phyloP scores from a whole-genome alignment of 2,329 filamentous ascomycete genomes.

The Biscogniauxia mediterranea region DNA sequence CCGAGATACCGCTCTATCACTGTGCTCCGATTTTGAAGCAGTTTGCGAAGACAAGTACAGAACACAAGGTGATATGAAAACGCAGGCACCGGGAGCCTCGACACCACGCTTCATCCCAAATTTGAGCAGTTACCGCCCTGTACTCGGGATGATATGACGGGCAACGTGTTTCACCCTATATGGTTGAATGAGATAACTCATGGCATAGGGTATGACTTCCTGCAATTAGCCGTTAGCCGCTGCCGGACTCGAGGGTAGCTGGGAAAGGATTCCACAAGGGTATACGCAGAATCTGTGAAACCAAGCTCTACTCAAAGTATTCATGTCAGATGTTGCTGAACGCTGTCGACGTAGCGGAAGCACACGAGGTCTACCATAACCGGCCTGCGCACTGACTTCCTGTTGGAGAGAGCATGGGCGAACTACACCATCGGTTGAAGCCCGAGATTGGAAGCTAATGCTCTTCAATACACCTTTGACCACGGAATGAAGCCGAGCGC shows the following conservation, averaged over 20 bases:
- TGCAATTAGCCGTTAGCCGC: background rate
- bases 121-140: background rate
- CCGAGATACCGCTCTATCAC: background rate
- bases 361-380: background rate
- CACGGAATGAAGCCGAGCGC: background rate
- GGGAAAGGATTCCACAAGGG: background rate
- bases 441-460: background rate
- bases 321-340: background rate
- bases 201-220: background rate
- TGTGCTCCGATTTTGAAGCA: background rate
- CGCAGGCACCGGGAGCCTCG: background rate
- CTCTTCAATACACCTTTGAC: background rate
- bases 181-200: background rate
- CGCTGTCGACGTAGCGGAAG: background rate
- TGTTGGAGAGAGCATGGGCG: background rate
- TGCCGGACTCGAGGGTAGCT: background rate
- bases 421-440: background rate
- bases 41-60: background rate
- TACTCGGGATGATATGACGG: background rate
- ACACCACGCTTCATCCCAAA: background rate
- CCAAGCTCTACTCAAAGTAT: background rate
- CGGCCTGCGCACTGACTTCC: background rate
- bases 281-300: background rate
- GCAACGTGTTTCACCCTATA: background rate
- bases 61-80: background rate